Evolutionary conservation across 2,329 filamentous ascomycete genomes (phyloP).

Genomic region (Macrophomina pseudophaseolina): DNA sequence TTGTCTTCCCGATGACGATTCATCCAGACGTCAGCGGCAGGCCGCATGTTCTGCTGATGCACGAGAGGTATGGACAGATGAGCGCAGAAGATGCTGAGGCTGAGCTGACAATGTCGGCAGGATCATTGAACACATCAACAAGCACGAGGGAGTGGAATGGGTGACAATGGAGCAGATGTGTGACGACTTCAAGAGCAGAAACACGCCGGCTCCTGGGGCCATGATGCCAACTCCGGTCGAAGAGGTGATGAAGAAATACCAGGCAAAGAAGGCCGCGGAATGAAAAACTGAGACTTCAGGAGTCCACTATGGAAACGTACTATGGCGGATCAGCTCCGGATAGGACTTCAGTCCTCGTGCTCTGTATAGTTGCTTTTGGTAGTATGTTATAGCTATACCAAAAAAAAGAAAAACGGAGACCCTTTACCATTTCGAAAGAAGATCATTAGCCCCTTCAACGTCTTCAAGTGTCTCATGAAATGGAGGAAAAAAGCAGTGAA

Average conservation of each 20-base stretch:
- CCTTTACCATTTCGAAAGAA: no score
- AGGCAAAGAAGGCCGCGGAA: constrained; percentile 34
- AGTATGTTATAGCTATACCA: no score
- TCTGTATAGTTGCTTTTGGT: no score
- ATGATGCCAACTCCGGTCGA: constrained; percentile 63
- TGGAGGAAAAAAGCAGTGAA: not conserved
- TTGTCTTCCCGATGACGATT: constrained; percentile 78
- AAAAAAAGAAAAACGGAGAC: no score
- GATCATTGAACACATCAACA: constrained; percentile 72
- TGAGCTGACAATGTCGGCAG: constrained; percentile 34
- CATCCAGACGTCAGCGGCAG: constrained; percentile 70
- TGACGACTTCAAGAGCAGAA: constrained; percentile 74
- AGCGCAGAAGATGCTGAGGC: not conserved
- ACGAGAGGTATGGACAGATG: constrained; percentile 61
- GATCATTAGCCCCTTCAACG: not conserved
- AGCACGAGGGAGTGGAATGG: constrained; percentile 67
- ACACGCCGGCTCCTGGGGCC: constrained; percentile 61
- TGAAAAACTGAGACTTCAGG: not conserved
- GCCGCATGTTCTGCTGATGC: constrained; percentile 75
- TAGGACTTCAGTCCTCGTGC: no score
- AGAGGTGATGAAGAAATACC: constrained; percentile 56
- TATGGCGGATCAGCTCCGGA: no score
- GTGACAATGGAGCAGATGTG: constrained; percentile 74
- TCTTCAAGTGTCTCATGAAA: not conserved
- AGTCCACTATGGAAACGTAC: no score